Conservation (phyloP, 768 basidiomycete genomes). For the Trametes punicea region DNA sequence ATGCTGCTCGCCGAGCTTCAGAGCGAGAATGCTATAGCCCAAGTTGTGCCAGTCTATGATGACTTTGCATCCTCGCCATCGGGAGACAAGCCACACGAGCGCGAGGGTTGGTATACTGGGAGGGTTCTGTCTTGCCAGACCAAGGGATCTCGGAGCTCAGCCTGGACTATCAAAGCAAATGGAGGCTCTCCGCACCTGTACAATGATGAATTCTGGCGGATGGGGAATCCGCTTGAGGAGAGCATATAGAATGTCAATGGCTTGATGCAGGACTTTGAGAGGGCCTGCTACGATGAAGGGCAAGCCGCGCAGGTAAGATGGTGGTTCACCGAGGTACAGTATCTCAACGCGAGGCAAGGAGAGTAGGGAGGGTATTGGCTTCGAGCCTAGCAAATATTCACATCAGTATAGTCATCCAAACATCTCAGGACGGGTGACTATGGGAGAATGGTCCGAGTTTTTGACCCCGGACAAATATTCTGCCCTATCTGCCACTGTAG, state of each 20-base stretch:
- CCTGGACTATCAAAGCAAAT: constrained; percentile 21
- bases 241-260: constrained; percentile 54
- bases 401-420: not conserved
- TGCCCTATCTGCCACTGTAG: too few relatives aligned
- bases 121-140: constrained; percentile 65
- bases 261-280: constrained; percentile 73
- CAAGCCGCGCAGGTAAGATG: constrained; percentile 44
- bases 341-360: constrained; percentile 62
- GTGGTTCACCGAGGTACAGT: constrained; percentile 65
- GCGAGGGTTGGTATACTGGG: constrained; percentile 93
- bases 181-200: constrained; percentile 61
- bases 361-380: constrained; percentile 69
- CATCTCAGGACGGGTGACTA: not conserved
- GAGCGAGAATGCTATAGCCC: constrained; percentile 87
- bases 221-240: constrained; percentile 57
- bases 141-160: not conserved
- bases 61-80: constrained; percentile 71
- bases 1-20: constrained; percentile 71
- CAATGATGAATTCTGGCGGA: constrained; percentile 82
- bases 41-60: constrained; percentile 99
- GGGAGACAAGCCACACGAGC: constrained; percentile 71
- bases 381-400: constrained; percentile 52
- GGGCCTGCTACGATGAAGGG: constrained; percentile 78
- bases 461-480: too few relatives aligned
- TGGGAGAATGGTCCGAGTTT: not conserved